Conservation (phyloP, 345 rosid genomes). For the Gossypium thurberi region DNA sequence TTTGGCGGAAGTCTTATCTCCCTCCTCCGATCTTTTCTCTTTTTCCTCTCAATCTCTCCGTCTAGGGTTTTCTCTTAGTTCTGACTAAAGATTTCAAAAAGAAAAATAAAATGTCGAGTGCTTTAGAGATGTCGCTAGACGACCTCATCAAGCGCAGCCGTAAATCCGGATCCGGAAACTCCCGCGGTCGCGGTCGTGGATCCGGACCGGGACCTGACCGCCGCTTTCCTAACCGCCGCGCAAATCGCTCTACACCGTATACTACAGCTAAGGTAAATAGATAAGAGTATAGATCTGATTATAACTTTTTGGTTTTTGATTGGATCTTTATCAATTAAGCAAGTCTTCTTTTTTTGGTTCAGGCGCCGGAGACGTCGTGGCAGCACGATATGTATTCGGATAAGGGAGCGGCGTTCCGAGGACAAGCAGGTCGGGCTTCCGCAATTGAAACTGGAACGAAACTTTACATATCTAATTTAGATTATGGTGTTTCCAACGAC, state of each 20-base stretch:
- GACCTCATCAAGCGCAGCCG: constrained; percentile 82
- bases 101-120: constrained; percentile 54
- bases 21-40: neutral
- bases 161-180: constrained; percentile 56
- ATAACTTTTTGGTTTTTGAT: neutral
- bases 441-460: constrained; percentile 88
- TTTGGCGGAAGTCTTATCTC: neutral
- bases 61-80: constrained; percentile 4
- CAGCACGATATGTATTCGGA: constrained; percentile 76
- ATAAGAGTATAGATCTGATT: constrained; percentile 17
- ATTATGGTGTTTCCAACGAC: constrained; percentile 91
- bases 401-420: constrained; percentile 29
- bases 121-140: constrained; percentile 93
- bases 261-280: constrained; percentile 39
- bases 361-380: constrained; percentile 93
- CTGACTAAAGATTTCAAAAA: constrained; percentile 1
- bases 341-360: constrained; percentile 12
- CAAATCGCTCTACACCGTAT: constrained; percentile 61
- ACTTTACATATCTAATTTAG: constrained; percentile 83
- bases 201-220: constrained; percentile 69
- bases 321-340: constrained; percentile 10
- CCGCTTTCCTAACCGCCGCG: constrained; percentile 54
- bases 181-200: constrained; percentile 52
- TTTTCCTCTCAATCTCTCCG: neutral
- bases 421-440: constrained; percentile 48